Base-by-base conservation (phyloP, 164 flowering plant species). In the Cinnamomum chago region DNA sequence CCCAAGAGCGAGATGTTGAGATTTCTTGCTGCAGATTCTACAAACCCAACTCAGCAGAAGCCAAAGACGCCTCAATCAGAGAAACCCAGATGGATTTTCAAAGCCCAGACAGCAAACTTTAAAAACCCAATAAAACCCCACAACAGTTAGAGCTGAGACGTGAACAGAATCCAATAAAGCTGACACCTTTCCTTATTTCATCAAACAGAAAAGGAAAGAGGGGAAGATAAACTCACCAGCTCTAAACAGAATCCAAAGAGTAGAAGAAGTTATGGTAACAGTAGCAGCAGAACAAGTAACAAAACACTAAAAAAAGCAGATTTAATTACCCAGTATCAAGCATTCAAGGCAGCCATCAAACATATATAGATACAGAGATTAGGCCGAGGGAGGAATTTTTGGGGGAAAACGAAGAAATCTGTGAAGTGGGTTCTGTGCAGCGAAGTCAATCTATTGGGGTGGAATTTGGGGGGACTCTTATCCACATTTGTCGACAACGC, bases 161-260 rank as follows among this genome's bases (percentile, higher is more conserved):
- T 30, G 18, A 71, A 72, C 83, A 78, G 81, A 76, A 79, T 66
- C 81, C 79, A 62, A 84, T 82, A 85, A 82, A 82, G 84, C 70
- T 35, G 77, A 28, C 51, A 7, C 72, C 75, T 51, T 30, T 40
- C 20, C n/a, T 55, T 55, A 15, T 3, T 15, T 15, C 60, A 55
- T 3, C 60, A 20, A 24, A 75, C 4, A 64, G 33, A 64, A 23
- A 24, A 23, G 15, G 28, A 64, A 23, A 18, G 47, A 28, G 2
- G 17, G 69, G 28, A 35, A 67, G n/a, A 28, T 11, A 30, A 30
- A 14, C 60, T 17, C 60, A 55, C 60, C 68, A 67, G 62, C 72
- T 51, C 30, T 25, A 0, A 60, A 76, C 81, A 82, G 85, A 80
- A 84, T 82, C 86, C 85, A 79, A 83, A 82, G 76, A 76, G 75